A percentile compares a stretch with the other conserved stretches of the same genome.
phyloP scores from a whole-genome alignment of 331 rosid species.

The Dryas integrifolia region DNA sequence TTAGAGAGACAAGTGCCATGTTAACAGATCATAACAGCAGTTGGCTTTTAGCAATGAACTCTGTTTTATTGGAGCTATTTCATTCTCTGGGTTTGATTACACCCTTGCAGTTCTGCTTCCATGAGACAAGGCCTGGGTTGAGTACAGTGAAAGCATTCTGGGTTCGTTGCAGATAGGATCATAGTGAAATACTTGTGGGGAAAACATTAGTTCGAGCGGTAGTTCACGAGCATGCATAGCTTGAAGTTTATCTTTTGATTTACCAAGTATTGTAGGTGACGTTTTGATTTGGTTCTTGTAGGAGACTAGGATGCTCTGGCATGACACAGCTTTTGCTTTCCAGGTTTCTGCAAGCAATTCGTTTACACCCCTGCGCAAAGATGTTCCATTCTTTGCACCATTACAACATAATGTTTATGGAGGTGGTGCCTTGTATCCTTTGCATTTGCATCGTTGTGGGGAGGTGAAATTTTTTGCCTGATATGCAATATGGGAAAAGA shows the following conservation, averaged over 20 bases:
- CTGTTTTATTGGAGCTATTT: constrained; percentile 16
- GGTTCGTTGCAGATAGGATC: constrained; percentile 17
- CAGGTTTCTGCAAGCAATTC: constrained; percentile 17
- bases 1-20: constrained; percentile 49
- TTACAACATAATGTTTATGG: constrained; percentile 19
- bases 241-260: background rate
- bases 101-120: constrained; percentile 5
- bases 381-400: constrained; percentile 29
- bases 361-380: constrained; percentile 9
- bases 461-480: background rate
- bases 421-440: constrained; percentile 15
- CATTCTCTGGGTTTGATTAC: constrained; percentile 13
- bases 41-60: constrained; percentile 16
- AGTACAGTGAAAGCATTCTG: constrained; percentile 15
- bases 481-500: constrained; percentile 7
- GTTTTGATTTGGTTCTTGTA: constrained; percentile 8
- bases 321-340: constrained; percentile 21
- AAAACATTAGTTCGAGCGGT: constrained; percentile 27
- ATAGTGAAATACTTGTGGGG: constrained; percentile 8
- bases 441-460: constrained; percentile 15
- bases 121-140: constrained; percentile 1
- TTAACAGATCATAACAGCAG: constrained; percentile 30
- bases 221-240: constrained; percentile 2
- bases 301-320: constrained; percentile 17
- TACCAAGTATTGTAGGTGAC: constrained; percentile 22